Evolutionary conservation across 1,284 basidiomycete species (phyloP).

Genomic region (Dichomitus squalens): DNA sequence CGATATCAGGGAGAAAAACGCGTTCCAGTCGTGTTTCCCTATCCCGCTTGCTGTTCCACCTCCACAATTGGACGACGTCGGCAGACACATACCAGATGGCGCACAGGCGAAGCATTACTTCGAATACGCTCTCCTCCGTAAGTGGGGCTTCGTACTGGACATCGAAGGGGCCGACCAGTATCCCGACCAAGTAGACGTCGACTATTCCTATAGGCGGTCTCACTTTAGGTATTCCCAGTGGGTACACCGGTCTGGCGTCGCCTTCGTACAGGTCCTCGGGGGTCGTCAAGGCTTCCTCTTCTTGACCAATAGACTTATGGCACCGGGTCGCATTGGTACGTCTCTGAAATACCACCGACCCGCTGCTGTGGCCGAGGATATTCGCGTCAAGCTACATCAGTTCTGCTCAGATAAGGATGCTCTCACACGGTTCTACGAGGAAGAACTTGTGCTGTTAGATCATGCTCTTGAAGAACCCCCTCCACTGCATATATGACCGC

Average conservation of each 20-base stretch:
- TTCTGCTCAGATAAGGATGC: slow-evolving; percentile 67
- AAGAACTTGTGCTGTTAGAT: slow-evolving; percentile 58
- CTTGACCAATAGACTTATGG: slow-evolving; percentile 84
- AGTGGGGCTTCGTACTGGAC: slow-evolving; percentile 85
- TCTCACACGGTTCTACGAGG: slow-evolving; percentile 71
- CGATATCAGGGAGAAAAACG: slow-evolving; percentile 80
- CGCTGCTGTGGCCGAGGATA: slow-evolving; percentile 56
- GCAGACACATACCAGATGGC: slow-evolving; percentile 66
- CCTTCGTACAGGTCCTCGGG: slow-evolving; percentile 86
- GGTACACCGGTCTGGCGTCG: slow-evolving; percentile 85
- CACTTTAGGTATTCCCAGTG: slow-evolving; percentile 86
- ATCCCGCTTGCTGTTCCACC: slow-evolving; percentile 74
- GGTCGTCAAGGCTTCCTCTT: slow-evolving; percentile 81
- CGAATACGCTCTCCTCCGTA: slow-evolving; percentile 77
- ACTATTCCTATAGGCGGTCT: slow-evolving; percentile 84
- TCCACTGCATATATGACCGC: slow-evolving; percentile 41
- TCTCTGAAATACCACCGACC: slow-evolving; percentile 50
- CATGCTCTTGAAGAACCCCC: slow-evolving; percentile 64
- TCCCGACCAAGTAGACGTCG: slow-evolving; percentile 79
- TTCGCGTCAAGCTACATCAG: slow-evolving; percentile 59
- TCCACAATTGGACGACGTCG: slow-evolving; percentile 71
- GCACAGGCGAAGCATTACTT: slow-evolving; percentile 72
- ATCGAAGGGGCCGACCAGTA: slow-evolving; percentile 81
- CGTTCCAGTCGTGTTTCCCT: slow-evolving; percentile 88
- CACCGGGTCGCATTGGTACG: slow-evolving; percentile 61